Conservation (phyloP, 805 yeast species). For the Saturnispora hagleri region DNA sequence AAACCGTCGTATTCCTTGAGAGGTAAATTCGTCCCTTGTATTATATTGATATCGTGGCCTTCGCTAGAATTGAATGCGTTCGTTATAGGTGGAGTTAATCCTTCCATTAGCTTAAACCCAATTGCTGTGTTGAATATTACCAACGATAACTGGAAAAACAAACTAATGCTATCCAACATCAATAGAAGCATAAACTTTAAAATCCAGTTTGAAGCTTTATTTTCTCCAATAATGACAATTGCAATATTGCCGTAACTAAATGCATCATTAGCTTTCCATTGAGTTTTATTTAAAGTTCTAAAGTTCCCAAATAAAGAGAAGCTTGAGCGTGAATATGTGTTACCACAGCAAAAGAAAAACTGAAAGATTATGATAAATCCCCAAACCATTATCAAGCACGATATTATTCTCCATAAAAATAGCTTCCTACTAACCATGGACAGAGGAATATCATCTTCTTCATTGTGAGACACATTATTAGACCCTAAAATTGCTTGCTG, state of each 20-base stretch:
- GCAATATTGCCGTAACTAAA: slow-evolving; percentile 31
- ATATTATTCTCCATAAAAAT: slow-evolving; percentile 26
- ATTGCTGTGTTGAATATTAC: slow-evolving; percentile 26
- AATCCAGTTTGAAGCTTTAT: slow-evolving; percentile 21
- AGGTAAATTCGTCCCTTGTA: not conserved
- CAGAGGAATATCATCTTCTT: not conserved
- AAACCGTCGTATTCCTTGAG: slow-evolving; percentile 33
- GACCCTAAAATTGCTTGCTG: not conserved
- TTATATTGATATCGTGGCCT: slow-evolving; percentile 2
- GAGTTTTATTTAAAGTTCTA: not conserved
- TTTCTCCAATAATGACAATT: slow-evolving; percentile 41
- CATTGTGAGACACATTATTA: too few relatives aligned
- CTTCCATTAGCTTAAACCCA: slow-evolving; percentile 22
- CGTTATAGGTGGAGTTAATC: slow-evolving; percentile 7
- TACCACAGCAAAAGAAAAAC: slow-evolving; percentile 26
- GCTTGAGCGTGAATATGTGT: not conserved
- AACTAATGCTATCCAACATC: slow-evolving; percentile 25
- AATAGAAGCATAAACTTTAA: slow-evolving; percentile 19
- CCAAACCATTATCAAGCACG: slow-evolving; percentile 20
- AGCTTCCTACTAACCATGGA: slow-evolving; percentile 17
- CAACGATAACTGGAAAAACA: slow-evolving; percentile 24
- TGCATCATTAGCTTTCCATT: slow-evolving; percentile 11
- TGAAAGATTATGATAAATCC: slow-evolving; percentile 27
- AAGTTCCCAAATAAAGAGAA: slow-evolving; percentile 1
- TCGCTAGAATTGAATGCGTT: not conserved